Conservation (phyloP, 1,139 yeast genomes). For the Kurtzmaniella quercitrusa region DNA sequence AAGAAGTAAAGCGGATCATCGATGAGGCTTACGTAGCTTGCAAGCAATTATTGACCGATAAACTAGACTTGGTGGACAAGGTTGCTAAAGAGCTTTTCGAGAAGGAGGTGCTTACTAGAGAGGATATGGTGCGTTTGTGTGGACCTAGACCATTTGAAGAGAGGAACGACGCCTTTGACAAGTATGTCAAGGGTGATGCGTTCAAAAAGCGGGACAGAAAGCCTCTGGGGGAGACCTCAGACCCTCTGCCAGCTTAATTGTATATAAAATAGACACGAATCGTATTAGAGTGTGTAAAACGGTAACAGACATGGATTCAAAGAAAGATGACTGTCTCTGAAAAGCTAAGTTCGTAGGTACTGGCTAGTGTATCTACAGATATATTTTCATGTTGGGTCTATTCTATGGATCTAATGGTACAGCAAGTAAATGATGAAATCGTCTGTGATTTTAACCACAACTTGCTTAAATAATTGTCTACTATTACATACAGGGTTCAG, state of each 20-base stretch:
- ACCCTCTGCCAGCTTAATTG: neutral
- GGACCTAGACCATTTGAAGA: slow-evolving; percentile 79
- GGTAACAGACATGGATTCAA: neutral
- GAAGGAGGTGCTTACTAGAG: slow-evolving; percentile 75
- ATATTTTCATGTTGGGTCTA: too few relatives aligned
- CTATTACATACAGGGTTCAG: neutral
- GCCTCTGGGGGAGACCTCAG: neutral
- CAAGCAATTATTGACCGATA: slow-evolving; percentile 49
- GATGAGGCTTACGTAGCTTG: slow-evolving; percentile 52
- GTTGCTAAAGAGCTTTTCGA: slow-evolving; percentile 65
- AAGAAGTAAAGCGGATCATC: slow-evolving; percentile 61
- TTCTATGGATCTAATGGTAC: too few relatives aligned
- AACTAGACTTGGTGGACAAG: slow-evolving; percentile 56
- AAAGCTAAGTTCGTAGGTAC: too few relatives aligned
- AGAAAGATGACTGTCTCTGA: neutral
- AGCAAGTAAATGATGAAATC: too few relatives aligned
- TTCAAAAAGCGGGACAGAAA: slow-evolving; percentile 21
- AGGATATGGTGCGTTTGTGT: slow-evolving; percentile 69
- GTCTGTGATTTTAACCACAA: too few relatives aligned
- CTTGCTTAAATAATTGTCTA: too few relatives aligned
- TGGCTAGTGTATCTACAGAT: too few relatives aligned
- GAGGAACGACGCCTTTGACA: slow-evolving; percentile 76
- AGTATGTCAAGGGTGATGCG: slow-evolving; percentile 55
- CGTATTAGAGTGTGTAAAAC: neutral
- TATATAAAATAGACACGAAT: slow-evolving; percentile 1